A percentile compares a stretch with the other conserved stretches of the same genome.
These are phyloP conservation scores for Cercospora berteroae DNA, from an alignment of 2,329 filamentous ascomycete genomes.

Conservation along the genomic window DNA sequence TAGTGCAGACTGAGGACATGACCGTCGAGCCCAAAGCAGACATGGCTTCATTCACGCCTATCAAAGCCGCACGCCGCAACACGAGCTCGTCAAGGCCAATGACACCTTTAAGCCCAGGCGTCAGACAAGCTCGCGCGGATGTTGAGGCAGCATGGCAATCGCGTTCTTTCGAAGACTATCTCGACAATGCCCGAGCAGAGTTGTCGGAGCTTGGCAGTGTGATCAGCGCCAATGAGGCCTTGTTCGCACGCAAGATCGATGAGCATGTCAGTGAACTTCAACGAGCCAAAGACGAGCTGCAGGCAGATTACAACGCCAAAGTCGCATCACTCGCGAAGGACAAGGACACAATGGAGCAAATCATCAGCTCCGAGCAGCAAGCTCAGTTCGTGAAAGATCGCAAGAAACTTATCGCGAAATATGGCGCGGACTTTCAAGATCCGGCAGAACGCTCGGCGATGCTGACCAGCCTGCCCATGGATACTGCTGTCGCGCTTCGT, in stretches of 20 bases:
- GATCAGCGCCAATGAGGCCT: constrained; percentile 38
- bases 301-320: constrained; percentile 36
- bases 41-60: constrained; percentile 13
- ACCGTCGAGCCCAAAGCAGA: constrained; percentile 21
- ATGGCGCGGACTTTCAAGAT: constrained; percentile 29
- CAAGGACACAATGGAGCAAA: constrained; percentile 34
- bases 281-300: constrained; percentile 37
- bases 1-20: constrained; percentile 28
- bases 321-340: constrained; percentile 35
- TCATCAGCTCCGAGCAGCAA: constrained; percentile 32
- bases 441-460: constrained; percentile 23
- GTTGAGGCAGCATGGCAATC: constrained; percentile 25
- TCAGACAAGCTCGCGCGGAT: constrained; percentile 23
- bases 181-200: constrained; percentile 35
- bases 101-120: constrained; percentile 23
- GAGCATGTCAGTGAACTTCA: constrained; percentile 41
- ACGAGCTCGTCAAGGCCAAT: constrained; percentile 12
- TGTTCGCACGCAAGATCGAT: constrained; percentile 39
- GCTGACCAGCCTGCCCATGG: constrained; percentile 27
- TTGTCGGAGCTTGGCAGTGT: constrained; percentile 38
- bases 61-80: constrained; percentile 17
- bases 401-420: constrained; percentile 33
- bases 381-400: constrained; percentile 37
- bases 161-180: constrained; percentile 39
- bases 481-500: constrained; percentile 30